phyloP scores from a whole-genome alignment of 2,329 filamentous ascomycete genomes.

The Monilinia vaccinii-corymbosi region DNA sequence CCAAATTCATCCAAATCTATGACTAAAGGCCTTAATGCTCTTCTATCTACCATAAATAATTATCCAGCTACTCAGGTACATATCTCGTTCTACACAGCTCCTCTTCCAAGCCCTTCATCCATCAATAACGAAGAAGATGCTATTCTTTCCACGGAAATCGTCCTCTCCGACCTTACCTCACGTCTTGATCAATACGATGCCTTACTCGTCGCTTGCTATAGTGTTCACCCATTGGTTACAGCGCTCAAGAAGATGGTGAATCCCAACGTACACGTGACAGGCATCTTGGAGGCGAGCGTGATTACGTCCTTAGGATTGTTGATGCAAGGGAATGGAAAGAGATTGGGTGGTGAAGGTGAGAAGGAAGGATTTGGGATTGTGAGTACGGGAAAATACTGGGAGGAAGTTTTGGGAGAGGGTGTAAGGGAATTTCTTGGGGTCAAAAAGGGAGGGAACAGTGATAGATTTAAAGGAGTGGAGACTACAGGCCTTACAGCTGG shows the following conservation, averaged over 20 bases:
- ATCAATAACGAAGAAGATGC: slow-evolving; percentile 73
- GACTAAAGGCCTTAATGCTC: slow-evolving; percentile 54
- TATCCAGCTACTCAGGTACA: slow-evolving; percentile 24
- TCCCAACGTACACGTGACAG: slow-evolving; percentile 51
- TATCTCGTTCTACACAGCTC: slow-evolving; percentile 32
- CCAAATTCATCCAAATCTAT: slow-evolving; percentile 68
- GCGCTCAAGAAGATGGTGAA: slow-evolving; percentile 38
- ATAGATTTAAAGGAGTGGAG: slow-evolving; percentile 64
- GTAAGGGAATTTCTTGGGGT: slow-evolving; percentile 54
- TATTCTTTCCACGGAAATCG: slow-evolving; percentile 49
- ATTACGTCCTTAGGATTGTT: slow-evolving; percentile 35
- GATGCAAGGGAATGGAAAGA: slow-evolving; percentile 23
- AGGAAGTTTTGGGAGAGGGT: slow-evolving; percentile 57
- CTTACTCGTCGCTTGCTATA: slow-evolving; percentile 85
- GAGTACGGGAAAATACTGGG: slow-evolving; percentile 80
- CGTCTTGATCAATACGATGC: slow-evolving; percentile 49
- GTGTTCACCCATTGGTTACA: slow-evolving; percentile 67
- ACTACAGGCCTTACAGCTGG: slow-evolving; percentile 73
- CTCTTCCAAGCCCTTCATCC: slow-evolving; percentile 62
- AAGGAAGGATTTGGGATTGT: slow-evolving; percentile 67
- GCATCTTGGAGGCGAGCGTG: slow-evolving; percentile 83
- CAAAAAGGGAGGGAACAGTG: slow-evolving; percentile 21
- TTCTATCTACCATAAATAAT: slow-evolving; percentile 31
- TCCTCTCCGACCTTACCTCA: slow-evolving; percentile 45
- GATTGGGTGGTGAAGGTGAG: slow-evolving; percentile 4